A percentile compares a stretch with the other conserved stretches of the same genome.
Evolutionary conservation across 2,329 filamentous ascomycete genomes (phyloP).

Genomic region (Calonectria crousiana): DNA sequence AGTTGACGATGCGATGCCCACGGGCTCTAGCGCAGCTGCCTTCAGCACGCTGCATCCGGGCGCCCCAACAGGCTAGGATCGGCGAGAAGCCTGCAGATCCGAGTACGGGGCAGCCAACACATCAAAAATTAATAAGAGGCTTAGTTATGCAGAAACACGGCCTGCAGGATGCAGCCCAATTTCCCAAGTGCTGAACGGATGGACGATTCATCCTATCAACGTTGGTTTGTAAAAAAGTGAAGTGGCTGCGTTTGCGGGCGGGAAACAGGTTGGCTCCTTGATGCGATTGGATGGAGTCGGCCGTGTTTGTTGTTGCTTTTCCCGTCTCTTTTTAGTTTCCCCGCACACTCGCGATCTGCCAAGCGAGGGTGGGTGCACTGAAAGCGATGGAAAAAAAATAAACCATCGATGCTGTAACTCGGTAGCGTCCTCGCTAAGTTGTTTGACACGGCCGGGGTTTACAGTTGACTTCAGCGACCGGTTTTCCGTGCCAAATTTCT

Average conservation of each 20-base stretch:
- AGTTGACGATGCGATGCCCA: neutral
- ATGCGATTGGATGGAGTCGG: neutral
- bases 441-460: neutral
- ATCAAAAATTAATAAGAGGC: neutral
- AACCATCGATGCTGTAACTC: neutral
- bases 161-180: neutral
- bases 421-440: neutral
- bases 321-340: neutral
- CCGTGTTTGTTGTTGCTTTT: neutral
- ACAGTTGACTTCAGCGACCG: neutral
- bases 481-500: neutral
- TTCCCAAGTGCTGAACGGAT: neutral
- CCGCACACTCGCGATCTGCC: neutral
- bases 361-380: neutral
- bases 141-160: neutral
- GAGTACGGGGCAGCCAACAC: neutral
- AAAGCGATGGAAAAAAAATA: neutral
- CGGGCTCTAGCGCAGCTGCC: neutral
- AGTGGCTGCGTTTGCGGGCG: neutral
- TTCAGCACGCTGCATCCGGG: neutral
- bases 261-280: neutral
- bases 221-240: neutral
- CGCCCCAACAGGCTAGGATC: neutral
- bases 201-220: neutral
- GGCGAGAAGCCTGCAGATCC: neutral